Conservation (phyloP, 2,329 filamentous ascomycete genomes). For the Triangularia verruculosa region DNA sequence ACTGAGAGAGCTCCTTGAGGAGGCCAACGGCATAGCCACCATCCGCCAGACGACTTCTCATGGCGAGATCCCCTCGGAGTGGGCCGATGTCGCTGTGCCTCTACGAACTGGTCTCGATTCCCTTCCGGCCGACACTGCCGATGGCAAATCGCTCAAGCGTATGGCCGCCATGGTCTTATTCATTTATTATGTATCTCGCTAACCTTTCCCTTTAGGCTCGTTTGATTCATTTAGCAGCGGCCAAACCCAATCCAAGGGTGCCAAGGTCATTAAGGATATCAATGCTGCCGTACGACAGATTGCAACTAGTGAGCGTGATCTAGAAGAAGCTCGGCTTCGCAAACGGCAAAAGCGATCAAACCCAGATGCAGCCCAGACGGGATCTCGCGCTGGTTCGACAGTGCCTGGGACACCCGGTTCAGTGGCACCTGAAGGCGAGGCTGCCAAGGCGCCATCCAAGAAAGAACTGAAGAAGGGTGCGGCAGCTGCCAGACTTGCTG, state of each 20-base stretch:
- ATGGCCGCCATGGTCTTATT: conserved; percentile 33
- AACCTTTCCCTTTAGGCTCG: conserved; percentile 36
- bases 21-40: conserved; percentile 67
- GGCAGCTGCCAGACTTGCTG: conserved; percentile 72
- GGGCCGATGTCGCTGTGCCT: conserved; percentile 65
- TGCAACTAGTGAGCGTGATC: conserved; percentile 63
- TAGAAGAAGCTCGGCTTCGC: conserved; percentile 68
- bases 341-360: conserved; percentile 64
- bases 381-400: conserved; percentile 53
- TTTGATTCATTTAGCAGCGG: conserved; percentile 33
- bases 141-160: conserved; percentile 60
- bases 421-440: conserved; percentile 57
- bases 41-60: conserved; percentile 76
- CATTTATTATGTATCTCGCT: conserved; percentile 5
- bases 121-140: conserved; percentile 40
- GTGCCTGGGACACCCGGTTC: conserved; percentile 61
- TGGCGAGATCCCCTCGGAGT: conserved; percentile 73
- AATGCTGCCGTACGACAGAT: conserved; percentile 56
- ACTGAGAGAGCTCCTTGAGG: conserved; percentile 71
- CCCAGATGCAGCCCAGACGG: conserved; percentile 49
- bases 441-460: conserved; percentile 69
- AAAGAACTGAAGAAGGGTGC: conserved; percentile 78
- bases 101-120: conserved; percentile 42
- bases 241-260: conserved; percentile 36
- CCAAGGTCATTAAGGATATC: conserved; percentile 46